Evolutionary conservation across 2,329 filamentous ascomycete species (phyloP).

Genomic region (Cryphonectria radicalis): DNA sequence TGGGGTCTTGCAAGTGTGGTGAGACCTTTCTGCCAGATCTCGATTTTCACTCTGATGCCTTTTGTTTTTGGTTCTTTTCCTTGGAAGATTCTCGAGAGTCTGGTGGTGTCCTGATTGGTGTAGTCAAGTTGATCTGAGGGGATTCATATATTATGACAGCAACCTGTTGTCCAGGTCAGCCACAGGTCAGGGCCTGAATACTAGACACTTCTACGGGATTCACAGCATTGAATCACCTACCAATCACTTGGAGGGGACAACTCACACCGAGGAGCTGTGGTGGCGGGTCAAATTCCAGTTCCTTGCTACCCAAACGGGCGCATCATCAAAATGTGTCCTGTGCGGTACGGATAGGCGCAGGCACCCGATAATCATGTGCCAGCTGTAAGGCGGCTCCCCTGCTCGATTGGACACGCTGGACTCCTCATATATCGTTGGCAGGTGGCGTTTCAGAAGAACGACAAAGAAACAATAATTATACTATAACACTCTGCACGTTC

Average conservation of each 20-base stretch:
- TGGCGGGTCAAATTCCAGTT: not conserved
- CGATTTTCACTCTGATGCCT: not conserved
- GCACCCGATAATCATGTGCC: not conserved
- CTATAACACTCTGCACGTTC: not conserved
- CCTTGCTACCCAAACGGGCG: not conserved
- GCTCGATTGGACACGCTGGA: not conserved
- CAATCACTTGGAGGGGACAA: not conserved
- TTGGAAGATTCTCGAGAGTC: not conserved
- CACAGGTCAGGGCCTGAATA: not conserved
- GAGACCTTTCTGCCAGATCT: not conserved
- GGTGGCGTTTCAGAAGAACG: not conserved
- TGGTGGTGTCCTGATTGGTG: not conserved
- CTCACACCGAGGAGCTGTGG: not conserved
- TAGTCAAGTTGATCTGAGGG: not conserved
- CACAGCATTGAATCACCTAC: not conserved
- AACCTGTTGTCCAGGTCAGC: not conserved
- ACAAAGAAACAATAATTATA: not conserved
- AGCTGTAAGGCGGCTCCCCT: not conserved
- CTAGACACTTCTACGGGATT: not conserved
- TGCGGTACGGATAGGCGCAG: conserved; percentile 2
- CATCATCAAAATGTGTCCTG: not conserved
- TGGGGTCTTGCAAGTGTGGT: not conserved
- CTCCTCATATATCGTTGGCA: not conserved
- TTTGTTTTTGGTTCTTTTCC: not conserved
- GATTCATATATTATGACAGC: not conserved